Conservation (phyloP, 169 alveolate genomes). For the Perkinsus olseni region DNA sequence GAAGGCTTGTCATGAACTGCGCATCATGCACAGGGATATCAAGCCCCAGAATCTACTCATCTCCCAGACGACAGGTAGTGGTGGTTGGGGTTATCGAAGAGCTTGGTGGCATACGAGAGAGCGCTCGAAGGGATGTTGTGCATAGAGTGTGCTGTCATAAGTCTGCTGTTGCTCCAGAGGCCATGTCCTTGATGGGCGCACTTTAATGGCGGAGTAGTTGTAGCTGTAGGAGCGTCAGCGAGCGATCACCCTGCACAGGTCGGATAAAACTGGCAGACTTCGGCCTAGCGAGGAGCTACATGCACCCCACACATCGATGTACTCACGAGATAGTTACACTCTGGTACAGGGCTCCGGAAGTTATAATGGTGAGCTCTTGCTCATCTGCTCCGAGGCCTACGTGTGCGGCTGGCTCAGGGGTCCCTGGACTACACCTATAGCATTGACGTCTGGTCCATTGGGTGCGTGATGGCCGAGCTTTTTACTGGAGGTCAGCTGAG, state of each 20-base stretch:
- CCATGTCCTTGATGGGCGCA: too few relatives aligned
- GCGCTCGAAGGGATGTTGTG: too few relatives aligned
- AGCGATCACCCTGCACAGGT: background rate
- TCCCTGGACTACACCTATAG: conserved; percentile 51
- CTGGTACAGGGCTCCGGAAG: conserved; percentile 83
- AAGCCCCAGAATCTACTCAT: background rate
- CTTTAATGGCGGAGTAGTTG: too few relatives aligned
- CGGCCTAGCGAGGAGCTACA: conserved; percentile 83
- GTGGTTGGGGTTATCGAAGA: too few relatives aligned
- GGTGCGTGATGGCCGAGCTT: conserved; percentile 57
- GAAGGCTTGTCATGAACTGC: background rate
- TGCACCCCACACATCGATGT: conserved; percentile 65
- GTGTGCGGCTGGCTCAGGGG: background rate
- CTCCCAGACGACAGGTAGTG: background rate
- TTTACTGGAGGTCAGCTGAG: background rate
- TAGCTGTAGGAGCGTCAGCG: too few relatives aligned
- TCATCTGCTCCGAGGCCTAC: background rate
- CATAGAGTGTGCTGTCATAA: too few relatives aligned
- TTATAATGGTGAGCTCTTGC: conserved; percentile 62
- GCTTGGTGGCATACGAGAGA: too few relatives aligned
- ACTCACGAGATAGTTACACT: conserved; percentile 75
- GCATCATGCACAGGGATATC: background rate
- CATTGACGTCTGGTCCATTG: conserved; percentile 80
- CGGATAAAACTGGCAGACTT: conserved; percentile 57
- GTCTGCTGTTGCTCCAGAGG: too few relatives aligned